Conservation (phyloP, 345 rosid genomes). For the Brassica nigra region DNA sequence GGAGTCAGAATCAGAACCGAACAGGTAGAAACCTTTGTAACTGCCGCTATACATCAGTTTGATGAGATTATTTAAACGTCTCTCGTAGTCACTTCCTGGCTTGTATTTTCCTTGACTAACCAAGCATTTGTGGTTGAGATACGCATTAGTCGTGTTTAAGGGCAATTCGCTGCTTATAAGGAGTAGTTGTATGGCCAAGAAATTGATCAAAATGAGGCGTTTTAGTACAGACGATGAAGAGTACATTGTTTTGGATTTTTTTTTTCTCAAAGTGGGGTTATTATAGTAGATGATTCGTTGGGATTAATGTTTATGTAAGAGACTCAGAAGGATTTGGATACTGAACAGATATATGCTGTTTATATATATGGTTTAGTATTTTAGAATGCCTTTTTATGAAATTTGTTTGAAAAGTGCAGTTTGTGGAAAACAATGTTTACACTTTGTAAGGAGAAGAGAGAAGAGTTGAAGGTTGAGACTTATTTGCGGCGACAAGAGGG, state of each 20-base stretch:
- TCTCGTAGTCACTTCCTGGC: slow-evolving; percentile 9
- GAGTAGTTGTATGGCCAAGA: slow-evolving; percentile 16
- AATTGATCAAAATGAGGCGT: neutral
- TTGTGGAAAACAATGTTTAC: neutral
- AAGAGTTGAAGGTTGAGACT: neutral
- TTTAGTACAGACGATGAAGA: neutral
- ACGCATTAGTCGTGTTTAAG: slow-evolving; percentile 1
- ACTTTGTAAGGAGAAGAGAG: neutral
- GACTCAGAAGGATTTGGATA: neutral
- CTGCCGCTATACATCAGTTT: neutral
- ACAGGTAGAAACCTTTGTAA: neutral
- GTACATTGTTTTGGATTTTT: slow-evolving; percentile 6
- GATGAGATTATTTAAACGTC: neutral
- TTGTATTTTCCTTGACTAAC: neutral
- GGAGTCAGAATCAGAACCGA: slow-evolving; percentile 15
- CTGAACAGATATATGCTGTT: neutral
- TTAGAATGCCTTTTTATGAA: neutral
- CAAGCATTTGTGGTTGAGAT: slow-evolving; percentile 4
- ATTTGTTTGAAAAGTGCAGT: neutral
- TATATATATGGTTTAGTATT: neutral
- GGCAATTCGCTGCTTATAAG: neutral
- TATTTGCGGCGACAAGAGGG: neutral
- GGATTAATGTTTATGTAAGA: slow-evolving; percentile 1
- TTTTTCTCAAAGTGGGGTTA: neutral
- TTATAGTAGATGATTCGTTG: neutral